These are phyloP conservation scores for Ustilago lituana DNA, from an alignment of 1,284 basidiomycete genomes.

Conservation along the genomic window DNA sequence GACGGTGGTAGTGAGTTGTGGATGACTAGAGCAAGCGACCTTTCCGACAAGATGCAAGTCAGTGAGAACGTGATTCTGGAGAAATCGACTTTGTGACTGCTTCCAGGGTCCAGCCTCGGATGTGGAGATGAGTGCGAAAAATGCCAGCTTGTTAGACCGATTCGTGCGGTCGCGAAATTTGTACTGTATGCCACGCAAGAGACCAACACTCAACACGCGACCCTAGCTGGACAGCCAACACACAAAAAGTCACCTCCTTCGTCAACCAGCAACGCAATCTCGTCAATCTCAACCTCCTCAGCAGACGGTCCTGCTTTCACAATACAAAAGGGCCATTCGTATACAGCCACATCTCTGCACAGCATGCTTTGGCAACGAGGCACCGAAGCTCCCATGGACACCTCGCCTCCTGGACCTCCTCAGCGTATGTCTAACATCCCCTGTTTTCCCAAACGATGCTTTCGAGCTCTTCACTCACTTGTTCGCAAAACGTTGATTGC, in stretches of 20 bases:
- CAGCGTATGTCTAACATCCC: conserved; percentile 28
- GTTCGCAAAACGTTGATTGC: no score
- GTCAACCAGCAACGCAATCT: no score
- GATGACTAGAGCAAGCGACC: no score
- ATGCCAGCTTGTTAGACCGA: conserved; percentile 13
- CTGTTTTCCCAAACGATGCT: background rate
- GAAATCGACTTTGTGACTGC: no score
- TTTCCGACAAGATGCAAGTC: no score
- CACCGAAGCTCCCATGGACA: conserved; percentile 59
- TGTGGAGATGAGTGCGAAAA: conserved; percentile 12
- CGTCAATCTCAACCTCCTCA: no score
- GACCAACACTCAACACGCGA: conserved; percentile 43
- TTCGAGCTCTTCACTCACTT: background rate
- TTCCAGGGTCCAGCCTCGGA: conserved; percentile 11
- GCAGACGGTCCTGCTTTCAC: no score
- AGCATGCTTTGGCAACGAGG: conserved; percentile 48
- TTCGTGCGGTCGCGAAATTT: background rate
- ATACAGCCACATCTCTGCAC: no score
- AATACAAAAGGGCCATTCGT: no score
- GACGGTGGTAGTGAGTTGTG: no score
- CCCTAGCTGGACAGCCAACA: conserved; percentile 11
- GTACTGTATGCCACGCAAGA: no score
- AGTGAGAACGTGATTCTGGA: no score
- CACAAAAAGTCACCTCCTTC: conserved; percentile 4
- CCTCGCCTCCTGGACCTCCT: conserved; percentile 45